Evolutionary conservation across 1,284 basidiomycete genomes (phyloP).

Genomic region (Hypsizygus ulmarius): DNA sequence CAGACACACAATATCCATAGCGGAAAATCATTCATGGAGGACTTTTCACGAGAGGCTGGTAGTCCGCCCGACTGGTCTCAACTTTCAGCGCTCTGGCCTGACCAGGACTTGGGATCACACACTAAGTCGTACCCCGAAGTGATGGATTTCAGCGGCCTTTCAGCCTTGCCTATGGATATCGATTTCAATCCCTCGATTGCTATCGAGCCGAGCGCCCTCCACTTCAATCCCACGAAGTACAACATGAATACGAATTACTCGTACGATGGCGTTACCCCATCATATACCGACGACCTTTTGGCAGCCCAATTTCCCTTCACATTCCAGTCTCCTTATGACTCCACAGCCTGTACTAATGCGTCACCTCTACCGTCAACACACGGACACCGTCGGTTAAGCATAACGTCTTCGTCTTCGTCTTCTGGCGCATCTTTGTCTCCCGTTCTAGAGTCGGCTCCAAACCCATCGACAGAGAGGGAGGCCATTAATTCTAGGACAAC

Average conservation of each 20-base stretch:
- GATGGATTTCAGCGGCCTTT: slow-evolving; percentile 45
- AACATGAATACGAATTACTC: slow-evolving; percentile 9
- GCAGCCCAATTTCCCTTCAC: slow-evolving; percentile 42
- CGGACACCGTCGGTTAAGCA: slow-evolving; percentile 37
- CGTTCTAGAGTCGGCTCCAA: slow-evolving; percentile 34
- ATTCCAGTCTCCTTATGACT: slow-evolving; percentile 32
- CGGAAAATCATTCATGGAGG: slow-evolving; percentile 32
- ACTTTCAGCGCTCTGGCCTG: slow-evolving; percentile 45
- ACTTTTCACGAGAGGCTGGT: slow-evolving; percentile 24
- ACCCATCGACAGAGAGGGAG: slow-evolving; percentile 23
- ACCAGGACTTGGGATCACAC: slow-evolving; percentile 21
- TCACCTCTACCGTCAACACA: slow-evolving; percentile 26
- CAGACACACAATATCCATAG: slow-evolving; percentile 17
- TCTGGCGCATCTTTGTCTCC: slow-evolving; percentile 53
- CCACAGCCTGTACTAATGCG: slow-evolving; percentile 32
- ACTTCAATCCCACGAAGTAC: slow-evolving; percentile 42
- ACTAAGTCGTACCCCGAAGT: slow-evolving; percentile 39
- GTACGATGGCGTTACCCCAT: slow-evolving; percentile 8
- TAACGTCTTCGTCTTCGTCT: slow-evolving; percentile 46
- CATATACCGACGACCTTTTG: slow-evolving; percentile 26
- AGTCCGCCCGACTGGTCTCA: slow-evolving; percentile 52
- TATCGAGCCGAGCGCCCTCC: slow-evolving; percentile 61
- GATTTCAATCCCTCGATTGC: slow-evolving; percentile 53
- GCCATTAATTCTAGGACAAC: slow-evolving; percentile 6
- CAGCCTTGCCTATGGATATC: slow-evolving; percentile 46